Evolutionary conservation across 495 filamentous ascomycete genomes (phyloP), one percentile per base, ranked within the genome.

Genomic region (Lasiosphaeriaceae sp.): DNA sequence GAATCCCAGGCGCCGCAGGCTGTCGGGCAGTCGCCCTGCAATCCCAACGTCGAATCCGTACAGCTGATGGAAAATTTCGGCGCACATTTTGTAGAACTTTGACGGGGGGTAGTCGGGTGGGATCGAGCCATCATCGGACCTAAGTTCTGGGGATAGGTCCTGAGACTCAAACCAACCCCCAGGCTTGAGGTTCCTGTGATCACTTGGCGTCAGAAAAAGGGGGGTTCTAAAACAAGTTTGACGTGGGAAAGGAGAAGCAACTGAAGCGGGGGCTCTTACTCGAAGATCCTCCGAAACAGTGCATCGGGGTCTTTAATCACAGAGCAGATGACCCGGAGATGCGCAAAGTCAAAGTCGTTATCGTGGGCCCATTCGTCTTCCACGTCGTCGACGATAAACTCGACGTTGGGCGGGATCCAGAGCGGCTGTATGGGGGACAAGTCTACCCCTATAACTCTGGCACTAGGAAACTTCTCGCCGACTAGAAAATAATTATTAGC

Each of bases 81-180:
- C 49, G 46, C 70, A 29, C 0, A 77, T 54, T 1, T 54, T 54
- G 55, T 74, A 75, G 64, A 77, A 79, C 43, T 63, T 57, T 9
- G 58, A 55, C 6, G 82, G 58, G 9, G 77, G 66, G 53, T 82
- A 74, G 54, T 80, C 75, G 1, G 71, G 55, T 1, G 70, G 59
- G 52, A 83, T 67, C 8, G 74, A 80, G 52, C 66, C 71, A 58
- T 85, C 82, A 52, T 85, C 82, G 44, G 75, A 82, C 49, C 64
- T 65, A 14, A 78, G 71, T 29, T 71, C 74, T 11, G 78, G 77
- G 53, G 77, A 74, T 17, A 83, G 57, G 44, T 87, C 84, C 57
- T 84, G 79, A 53, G 78, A 74, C 67, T 87, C 83, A 35, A 81
- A 23, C 77, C 81, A 88, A 50, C 80, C 86, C 41, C 86, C 86